Percentiles rank a stretch among this genome's conserved stretches.
Conservation (phyloP, 306 rosid species). For the Oemleria cerasiformis region DNA sequence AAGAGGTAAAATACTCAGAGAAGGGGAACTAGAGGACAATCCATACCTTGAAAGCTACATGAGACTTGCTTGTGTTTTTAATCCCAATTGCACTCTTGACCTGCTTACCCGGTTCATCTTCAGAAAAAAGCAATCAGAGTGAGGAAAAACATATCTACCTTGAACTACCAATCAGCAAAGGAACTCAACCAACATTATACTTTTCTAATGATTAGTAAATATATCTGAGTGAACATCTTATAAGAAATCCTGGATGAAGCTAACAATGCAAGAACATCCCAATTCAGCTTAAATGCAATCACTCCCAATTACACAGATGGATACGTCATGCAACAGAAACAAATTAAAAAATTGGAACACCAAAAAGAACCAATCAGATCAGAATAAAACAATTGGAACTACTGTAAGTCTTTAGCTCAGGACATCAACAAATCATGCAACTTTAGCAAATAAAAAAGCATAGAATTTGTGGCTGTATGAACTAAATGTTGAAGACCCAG, state of each 20-base stretch:
- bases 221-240: background rate
- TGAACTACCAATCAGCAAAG: conserved; percentile 8
- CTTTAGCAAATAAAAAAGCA: conserved; percentile 16
- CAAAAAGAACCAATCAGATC: background rate
- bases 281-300: background rate
- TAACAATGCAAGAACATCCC: background rate
- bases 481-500: conserved; percentile 16
- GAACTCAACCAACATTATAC: background rate
- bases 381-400: background rate
- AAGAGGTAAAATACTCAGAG: background rate
- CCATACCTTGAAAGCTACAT: conserved; percentile 84
- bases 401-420: background rate
- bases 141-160: conserved; percentile 8
- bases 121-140: conserved; percentile 29
- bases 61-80: conserved; percentile 73
- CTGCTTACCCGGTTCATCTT: conserved; percentile 94
- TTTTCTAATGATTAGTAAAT: conserved; percentile 11
- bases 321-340: conserved; percentile 1
- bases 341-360: conserved; percentile 8
- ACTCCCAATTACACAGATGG: background rate
- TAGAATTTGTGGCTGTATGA: background rate
- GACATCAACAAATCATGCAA: conserved; percentile 11
- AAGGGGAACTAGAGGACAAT: conserved; percentile 11
- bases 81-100: conserved; percentile 79
- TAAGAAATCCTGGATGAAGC: background rate